Conservation (phyloP, 2,329 filamentous ascomycete species). For the Epichloe glyceriae region DNA sequence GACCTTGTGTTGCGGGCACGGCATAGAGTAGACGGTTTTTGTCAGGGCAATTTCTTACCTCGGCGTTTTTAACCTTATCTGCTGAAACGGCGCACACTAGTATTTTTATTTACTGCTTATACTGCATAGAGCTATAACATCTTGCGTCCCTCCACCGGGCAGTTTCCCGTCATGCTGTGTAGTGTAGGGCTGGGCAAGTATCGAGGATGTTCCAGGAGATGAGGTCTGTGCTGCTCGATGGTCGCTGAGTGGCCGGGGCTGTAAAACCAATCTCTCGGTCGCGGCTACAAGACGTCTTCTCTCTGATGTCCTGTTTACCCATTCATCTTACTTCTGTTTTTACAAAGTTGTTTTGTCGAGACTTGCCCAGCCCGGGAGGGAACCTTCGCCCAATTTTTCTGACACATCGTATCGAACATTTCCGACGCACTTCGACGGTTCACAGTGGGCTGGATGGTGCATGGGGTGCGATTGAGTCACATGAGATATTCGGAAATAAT, state of each 20-base stretch:
- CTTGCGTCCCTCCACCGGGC: neutral
- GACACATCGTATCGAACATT: neutral
- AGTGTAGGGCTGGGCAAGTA: no score
- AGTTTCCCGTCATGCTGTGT: neutral
- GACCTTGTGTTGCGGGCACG: neutral
- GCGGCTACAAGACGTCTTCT: no score
- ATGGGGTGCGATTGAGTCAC: no score
- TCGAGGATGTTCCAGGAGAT: no score
- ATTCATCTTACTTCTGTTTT: no score
- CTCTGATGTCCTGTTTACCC: no score
- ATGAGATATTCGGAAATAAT: no score
- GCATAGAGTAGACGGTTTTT: neutral
- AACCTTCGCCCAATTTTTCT: conserved; percentile 25
- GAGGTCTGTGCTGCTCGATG: no score
- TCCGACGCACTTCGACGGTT: no score
- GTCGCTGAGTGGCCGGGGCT: conserved; percentile 9
- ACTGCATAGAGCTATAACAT: neutral
- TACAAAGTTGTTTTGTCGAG: neutral
- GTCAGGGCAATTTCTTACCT: neutral
- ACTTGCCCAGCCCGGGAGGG: conserved; percentile 22
- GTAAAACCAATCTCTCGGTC: conserved; percentile 16
- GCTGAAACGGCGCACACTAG: neutral
- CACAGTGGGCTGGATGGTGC: no score
- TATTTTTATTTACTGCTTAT: neutral
- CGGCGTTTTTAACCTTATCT: neutral